phyloP scores from a whole-genome alignment of 108 stramenopile genomes.

The Fistulifera pelliculosa region DNA sequence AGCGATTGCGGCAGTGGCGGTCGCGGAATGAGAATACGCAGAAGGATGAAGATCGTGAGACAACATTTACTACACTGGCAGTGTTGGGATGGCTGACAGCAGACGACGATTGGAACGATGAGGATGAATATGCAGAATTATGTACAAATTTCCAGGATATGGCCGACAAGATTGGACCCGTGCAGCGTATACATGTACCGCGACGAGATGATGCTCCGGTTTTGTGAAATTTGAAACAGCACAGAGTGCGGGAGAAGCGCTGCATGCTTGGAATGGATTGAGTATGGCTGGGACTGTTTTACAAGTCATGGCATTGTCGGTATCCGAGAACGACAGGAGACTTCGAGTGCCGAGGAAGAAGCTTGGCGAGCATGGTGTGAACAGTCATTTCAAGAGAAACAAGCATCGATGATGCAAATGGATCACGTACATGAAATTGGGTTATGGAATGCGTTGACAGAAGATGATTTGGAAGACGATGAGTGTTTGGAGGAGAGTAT shows the following conservation, averaged over 20 bases:
- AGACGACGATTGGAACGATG: conserved; percentile 21
- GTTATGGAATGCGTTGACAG: conserved; percentile 53
- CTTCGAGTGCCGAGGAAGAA: too few species aligned
- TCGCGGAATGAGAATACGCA: too few species aligned
- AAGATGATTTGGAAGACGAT: conserved; percentile 76
- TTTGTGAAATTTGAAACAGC: conserved; percentile 37
- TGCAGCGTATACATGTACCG: conserved; percentile 10
- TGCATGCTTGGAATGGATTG: conserved; percentile 53
- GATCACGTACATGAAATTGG: not conserved
- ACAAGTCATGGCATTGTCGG: conserved; percentile 2
- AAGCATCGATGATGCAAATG: too few species aligned
- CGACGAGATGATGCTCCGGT: conserved; percentile 20
- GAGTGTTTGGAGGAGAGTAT: conserved; percentile 68
- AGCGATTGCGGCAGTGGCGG: conserved; percentile 64
- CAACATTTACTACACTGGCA: not conserved
- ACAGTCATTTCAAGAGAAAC: too few species aligned
- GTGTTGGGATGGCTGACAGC: conserved; percentile 3
- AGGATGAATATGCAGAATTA: conserved; percentile 78
- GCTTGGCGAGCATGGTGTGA: not conserved
- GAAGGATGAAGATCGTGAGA: conserved; percentile 15
- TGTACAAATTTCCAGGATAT: conserved; percentile 42
- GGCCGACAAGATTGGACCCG: conserved; percentile 53
- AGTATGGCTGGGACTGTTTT: conserved; percentile 41
- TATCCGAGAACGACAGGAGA: too few species aligned
- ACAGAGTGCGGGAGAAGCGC: conserved; percentile 44